Conservation (phyloP, 164 flowering plant species). For the Akebia trifoliata region DNA sequence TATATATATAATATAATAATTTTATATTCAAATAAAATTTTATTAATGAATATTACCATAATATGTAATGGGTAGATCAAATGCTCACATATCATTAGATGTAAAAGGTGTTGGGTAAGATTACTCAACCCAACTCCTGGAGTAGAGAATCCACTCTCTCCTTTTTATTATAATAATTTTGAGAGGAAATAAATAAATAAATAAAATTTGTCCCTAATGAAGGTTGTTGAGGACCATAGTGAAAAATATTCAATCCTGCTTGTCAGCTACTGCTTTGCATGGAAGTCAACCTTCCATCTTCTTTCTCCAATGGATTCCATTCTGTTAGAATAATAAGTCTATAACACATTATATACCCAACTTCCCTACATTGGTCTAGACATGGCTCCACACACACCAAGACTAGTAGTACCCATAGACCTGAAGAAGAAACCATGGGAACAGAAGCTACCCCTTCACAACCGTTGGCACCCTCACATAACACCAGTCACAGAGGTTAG, state of each 20-base stretch:
- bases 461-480: slow-evolving; percentile 89
- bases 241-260: slow-evolving; percentile 7
- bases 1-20: too few species aligned
- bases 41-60: too few species aligned
- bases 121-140: too few species aligned
- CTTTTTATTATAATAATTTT: neutral
- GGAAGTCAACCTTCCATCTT: neutral
- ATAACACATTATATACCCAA: too few species aligned
- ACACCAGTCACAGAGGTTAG: slow-evolving; percentile 66
- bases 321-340: too few species aligned
- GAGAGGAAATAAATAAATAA: neutral
- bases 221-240: slow-evolving; percentile 11
- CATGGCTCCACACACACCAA: slow-evolving; percentile 83
- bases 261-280: slow-evolving; percentile 7
- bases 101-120: too few species aligned
- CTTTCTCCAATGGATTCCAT: too few species aligned
- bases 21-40: too few species aligned
- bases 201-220: too few species aligned
- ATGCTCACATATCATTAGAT: too few species aligned
- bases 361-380: slow-evolving; percentile 1
- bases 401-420: slow-evolving; percentile 56
- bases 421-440: slow-evolving; percentile 76
- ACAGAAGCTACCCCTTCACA: slow-evolving; percentile 68
- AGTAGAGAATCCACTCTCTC: neutral
- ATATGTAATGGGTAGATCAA: too few species aligned